Evolutionary conservation across 2,329 filamentous ascomycete species (phyloP), one percentile per base, ranked within the genome.

Genomic region (Aspergillus luchuensis): DNA sequence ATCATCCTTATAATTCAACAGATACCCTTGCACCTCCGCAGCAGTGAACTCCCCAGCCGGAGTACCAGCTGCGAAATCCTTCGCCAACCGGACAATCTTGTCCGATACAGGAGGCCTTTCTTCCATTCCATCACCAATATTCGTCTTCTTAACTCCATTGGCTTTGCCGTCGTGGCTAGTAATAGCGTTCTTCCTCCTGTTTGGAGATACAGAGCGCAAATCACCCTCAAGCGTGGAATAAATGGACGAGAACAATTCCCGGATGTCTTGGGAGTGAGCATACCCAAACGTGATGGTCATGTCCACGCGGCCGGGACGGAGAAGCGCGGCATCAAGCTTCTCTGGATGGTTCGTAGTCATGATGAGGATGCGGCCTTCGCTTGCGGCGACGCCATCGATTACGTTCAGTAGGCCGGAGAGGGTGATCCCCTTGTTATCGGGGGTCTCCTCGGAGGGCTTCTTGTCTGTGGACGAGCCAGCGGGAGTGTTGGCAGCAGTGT

Each of bases 321-420:
- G 80, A 0, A 91, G 78, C 0, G 88, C 88, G 1, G 80, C 76
- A 67, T 91, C 88, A 0, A 91, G 82, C 55, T 84, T 82, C 53
- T 90, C 86, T 0, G 84, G 82, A 53, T 84, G 81, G 67, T 91
- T 91, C 28, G 88, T 89, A 0, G 88, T 91, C 88, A 91, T 91
- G 71, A 91, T 84, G 17, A 91, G 81, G 25, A 91, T 87, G 15
- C 87, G 82, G 1, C 89, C 89, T 76, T 91, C 89, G 60, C 85
- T 84, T 0, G 86, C 87, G 0, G 87, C 87, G 0, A 90, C 87
- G 2, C 89, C 89, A 64, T 91, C 89, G 8, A 91, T 83, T 8
- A 87, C 85, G 62, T 91, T 91, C 25, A 91, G 78, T 0, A 91
- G 76, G 0, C 86, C 88, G 0, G 88, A 89, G 1, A 91, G 81